Base-by-base conservation (phyloP, 163 green algal species). In the Scenedesmus sp. region DNA sequence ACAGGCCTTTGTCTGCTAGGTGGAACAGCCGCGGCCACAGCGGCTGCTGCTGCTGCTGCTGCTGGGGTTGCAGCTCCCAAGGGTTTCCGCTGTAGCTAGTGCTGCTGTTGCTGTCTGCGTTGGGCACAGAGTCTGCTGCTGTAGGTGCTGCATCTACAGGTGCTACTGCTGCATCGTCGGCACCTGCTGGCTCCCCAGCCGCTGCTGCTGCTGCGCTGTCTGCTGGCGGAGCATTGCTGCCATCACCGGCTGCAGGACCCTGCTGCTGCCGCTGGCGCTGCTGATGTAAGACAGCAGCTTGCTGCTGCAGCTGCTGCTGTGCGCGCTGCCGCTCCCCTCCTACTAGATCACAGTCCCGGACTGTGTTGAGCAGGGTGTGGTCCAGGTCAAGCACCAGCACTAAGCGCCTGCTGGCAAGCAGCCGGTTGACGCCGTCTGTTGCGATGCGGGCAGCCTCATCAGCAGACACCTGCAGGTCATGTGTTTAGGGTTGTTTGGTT, bases 351-450 rank as follows among this genome's bases (percentile, higher is more conserved):
- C 35, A 30, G 33, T 91, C 86, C 16, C 51, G 97, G 95, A 95
- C 96, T 49, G 95, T 98, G 91, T 99, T 98, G 61, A 99, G 95
- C 89, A 99, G 95, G 13, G 98, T 99, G 95, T 99, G 98, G 92
- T 99, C 98, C 72, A 99, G 94, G 91, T 99, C 98, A 76, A 99
- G 94, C 22, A 99, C 95, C 26, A 99, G 95, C 65, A 97, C 90
- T 68, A 99, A 96, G 26, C 95, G 94, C 61, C 89, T 73, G 44
- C 46, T 53, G 3, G 87, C 79, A 37, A 96, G 85, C 88, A 96
- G 89, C 15, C 40, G 26, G 43, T 65, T 70, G 33, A 86, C 24
- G 35, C 40, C 59, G 44, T 46, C 73, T 2, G 37, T 72, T n/a
- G 89, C 73, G 44, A 89, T 83, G 40, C 89, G 72, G 1, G 72